phyloP scores from a whole-genome alignment of 2,329 filamentous ascomycete species.

The Fusarium ambrosium region DNA sequence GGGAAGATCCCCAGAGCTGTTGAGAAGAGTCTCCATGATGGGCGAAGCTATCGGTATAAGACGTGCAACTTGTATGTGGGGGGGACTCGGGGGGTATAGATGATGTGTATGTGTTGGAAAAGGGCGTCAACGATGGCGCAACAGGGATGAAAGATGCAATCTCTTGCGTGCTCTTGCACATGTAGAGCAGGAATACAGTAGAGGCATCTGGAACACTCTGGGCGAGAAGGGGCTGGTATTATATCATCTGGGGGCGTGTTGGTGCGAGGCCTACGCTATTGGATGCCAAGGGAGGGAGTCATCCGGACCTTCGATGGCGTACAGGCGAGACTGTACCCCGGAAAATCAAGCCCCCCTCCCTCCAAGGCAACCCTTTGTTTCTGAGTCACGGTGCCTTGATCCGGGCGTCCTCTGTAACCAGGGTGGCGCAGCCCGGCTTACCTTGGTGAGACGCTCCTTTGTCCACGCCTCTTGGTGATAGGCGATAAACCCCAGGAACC shows the following conservation, averaged over 20 bases:
- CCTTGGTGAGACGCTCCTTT: neutral
- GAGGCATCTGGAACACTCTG: conserved; percentile 42
- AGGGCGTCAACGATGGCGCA: conserved; percentile 43
- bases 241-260: conserved; percentile 39
- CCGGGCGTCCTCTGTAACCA: conserved; percentile 26
- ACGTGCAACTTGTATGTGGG: neutral
- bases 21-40: conserved; percentile 42
- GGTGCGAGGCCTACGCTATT: conserved; percentile 38
- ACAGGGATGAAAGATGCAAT: conserved; percentile 10
- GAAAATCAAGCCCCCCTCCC: neutral
- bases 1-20: conserved; percentile 41
- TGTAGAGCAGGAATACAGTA: conserved; percentile 28
- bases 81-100: neutral
- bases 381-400: conserved; percentile 38
- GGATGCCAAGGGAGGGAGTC: conserved; percentile 40
- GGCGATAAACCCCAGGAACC: conserved; percentile 25
- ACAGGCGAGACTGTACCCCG: conserved; percentile 16
- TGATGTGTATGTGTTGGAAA: conserved; percentile 29
- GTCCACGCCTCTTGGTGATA: neutral
- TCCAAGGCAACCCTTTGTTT: conserved; percentile 16
- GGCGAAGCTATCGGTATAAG: conserved; percentile 18
- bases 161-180: conserved; percentile 44
- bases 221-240: conserved; percentile 34
- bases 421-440: conserved; percentile 31
- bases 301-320: conserved; percentile 43